phyloP scores from a whole-genome alignment of 192 early-diverging fungal species.

The Linnemannia elongata region DNA sequence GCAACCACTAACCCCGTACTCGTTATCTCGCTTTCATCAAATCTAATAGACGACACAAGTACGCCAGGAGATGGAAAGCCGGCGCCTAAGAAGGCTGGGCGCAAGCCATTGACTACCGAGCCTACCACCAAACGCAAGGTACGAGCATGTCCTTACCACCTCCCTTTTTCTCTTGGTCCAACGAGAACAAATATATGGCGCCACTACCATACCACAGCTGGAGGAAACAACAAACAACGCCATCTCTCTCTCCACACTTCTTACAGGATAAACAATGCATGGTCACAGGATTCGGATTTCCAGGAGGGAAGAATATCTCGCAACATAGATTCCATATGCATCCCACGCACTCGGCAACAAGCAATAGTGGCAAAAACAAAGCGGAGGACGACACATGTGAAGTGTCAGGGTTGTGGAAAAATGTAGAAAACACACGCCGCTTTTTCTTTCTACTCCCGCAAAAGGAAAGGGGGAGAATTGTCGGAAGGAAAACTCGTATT shows the following conservation, averaged over 20 bases:
- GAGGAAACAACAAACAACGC: no score
- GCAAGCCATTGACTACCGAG: conserved; percentile 73
- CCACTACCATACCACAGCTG: no score
- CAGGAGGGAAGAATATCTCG: not conserved
- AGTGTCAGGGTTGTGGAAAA: not conserved
- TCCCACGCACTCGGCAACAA: not conserved
- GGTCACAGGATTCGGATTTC: not conserved
- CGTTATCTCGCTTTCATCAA: not conserved
- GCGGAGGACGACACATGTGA: not conserved
- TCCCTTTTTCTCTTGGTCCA: not conserved
- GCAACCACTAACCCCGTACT: not conserved
- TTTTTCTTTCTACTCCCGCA: not conserved
- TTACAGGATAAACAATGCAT: not conserved
- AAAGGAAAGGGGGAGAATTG: not conserved
- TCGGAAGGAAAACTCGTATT: not conserved
- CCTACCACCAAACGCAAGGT: conserved; percentile 59
- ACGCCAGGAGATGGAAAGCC: conserved; percentile 57
- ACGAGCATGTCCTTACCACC: not conserved
- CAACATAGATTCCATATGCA: not conserved
- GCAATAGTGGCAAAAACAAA: not conserved
- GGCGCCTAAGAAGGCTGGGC: conserved; percentile 68
- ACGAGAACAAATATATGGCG: no score
- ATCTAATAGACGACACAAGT: conserved; percentile 30
- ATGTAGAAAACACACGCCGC: not conserved
- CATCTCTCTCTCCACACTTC: no score